Base-by-base conservation (phyloP, 352 stramenopile genomes). In the Globisporangium lucens region DNA sequence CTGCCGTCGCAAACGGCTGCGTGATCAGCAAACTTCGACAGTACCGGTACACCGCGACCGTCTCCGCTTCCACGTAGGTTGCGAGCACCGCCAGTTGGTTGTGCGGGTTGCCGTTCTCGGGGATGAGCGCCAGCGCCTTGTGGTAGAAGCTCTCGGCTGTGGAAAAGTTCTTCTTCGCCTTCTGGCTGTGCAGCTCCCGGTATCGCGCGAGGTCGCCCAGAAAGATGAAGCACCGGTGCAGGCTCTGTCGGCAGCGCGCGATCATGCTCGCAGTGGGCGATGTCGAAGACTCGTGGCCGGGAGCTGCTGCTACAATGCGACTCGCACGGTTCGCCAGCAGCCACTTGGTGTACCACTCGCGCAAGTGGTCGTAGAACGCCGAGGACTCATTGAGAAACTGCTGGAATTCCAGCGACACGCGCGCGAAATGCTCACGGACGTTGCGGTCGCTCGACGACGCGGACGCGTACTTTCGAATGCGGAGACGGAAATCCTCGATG, bases 1-100 rank as follows among this genome's bases (percentile, higher is more conserved):
- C 84, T 0, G 90, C 90, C 0, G 90, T 97, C 24, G 82, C 77
- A 67, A 97, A 97, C 20, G 91, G 91, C 72, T 91, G 81, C 17
- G 79, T 72, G 47, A 92, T 91, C 47, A 97, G 67, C 49, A 97
- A 69, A 70, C 84, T 95, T 64, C 90, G 85, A 66, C 88, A 96
- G 74, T 97, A 97, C 24, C 89, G 83, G 61, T 97, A 97, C 29
- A 97, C 89, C 0, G 91, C 90, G 29, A 97, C 89, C 4, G 88
- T 96, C 77, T 97, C 91, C 4, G 90, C 87, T 36, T 97, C 90
- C 9, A 93, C 87, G 58, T 95, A 95, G 20, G 87, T 95, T 24
- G 87, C 87, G 8, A 95, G 69, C 65, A 95, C 87, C 0, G 87
- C 87, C 52, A 95, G 74, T 61, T 95, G 87, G 68, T 95, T 95